Evolutionary conservation across 2,329 filamentous ascomycete genomes (phyloP), one percentile per base, ranked within the genome.

Genomic region (Helicocarpus griseus): DNA sequence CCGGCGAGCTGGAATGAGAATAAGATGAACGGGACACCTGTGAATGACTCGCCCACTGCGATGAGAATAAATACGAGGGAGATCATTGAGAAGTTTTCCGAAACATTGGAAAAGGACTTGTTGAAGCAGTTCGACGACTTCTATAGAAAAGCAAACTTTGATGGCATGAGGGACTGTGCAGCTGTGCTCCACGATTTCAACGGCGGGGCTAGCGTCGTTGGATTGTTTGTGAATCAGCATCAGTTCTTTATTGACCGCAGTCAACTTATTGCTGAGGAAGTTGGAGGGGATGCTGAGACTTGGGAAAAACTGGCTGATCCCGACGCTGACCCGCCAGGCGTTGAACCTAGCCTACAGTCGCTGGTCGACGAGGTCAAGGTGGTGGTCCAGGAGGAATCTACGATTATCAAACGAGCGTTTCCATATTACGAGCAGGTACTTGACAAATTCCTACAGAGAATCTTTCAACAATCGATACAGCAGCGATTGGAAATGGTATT

Each of bases 171-270:
- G 72, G 93, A 97, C 66, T 98, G 93, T 66, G 88, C 94, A 50
- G 87, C 87, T 62, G 93, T 96, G 39, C 75, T 98, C 56, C 80
- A 93, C 65, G 93, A 97, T 69, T 98, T 98, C 76, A 95, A 91
- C 67, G 89, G 93, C 49, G 93, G 93, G 48, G 83, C 89, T 52
- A 97, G 90, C 65, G 93, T 97, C 54, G 95, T 96, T 68, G 91
- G 88, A 13, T 78, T 91, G 9, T 98, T 97, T 68, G 91, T 98
- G 64, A 98, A 98, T 65, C 93, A 98, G 68, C 94, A 98, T 70
- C 89, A 95, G 63, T 98, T 98, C 77, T 98, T 98, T 72, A 96
- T 98, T 63, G 93, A 97, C 65, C 80, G 90, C 24, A 93, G 89
- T 59, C 91, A 97, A 67, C 76, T 98, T 52, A 85, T 95, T 47